Evolutionary conservation across 805 yeast genomes (phyloP).

Genomic region (Yarrowia sp.): DNA sequence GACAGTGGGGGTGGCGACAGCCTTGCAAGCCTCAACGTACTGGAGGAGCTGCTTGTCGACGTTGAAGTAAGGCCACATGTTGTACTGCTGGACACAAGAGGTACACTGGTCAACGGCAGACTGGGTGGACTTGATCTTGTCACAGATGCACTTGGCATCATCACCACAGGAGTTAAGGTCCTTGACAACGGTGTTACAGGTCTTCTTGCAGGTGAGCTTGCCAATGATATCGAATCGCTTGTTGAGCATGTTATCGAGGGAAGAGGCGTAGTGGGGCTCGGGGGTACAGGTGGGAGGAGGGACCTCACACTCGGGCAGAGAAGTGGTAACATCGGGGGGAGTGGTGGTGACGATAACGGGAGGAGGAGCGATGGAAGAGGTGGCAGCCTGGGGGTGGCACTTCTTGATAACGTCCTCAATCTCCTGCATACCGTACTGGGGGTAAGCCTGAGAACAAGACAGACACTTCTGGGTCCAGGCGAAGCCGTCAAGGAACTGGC

Average conservation of each 20-base stretch:
- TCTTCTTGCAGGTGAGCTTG: conserved; percentile 38
- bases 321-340: conserved; percentile 28
- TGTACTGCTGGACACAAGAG: conserved; percentile 36
- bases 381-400: conserved; percentile 33
- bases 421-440: conserved; percentile 36
- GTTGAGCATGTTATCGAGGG: conserved; percentile 32
- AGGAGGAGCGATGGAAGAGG: conserved; percentile 25
- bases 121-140: conserved; percentile 24
- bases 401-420: conserved; percentile 25
- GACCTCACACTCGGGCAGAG: conserved; percentile 38
- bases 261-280: conserved; percentile 31
- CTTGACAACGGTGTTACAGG: conserved; percentile 13
- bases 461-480: conserved; percentile 38
- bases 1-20: conserved; percentile 71
- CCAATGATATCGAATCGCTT: conserved; percentile 28
- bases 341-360: conserved; percentile 37
- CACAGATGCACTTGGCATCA: conserved; percentile 33
- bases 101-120: conserved; percentile 34
- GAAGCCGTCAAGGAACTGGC: conserved; percentile 34
- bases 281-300: conserved; percentile 38
- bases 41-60: conserved; percentile 29
- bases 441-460: conserved; percentile 29
- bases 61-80: conserved; percentile 35
- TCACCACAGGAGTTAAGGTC: conserved; percentile 20
- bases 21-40: conserved; percentile 34